phyloP scores from a whole-genome alignment of 108 stramenopile species.

The Nitzschia putrida region DNA sequence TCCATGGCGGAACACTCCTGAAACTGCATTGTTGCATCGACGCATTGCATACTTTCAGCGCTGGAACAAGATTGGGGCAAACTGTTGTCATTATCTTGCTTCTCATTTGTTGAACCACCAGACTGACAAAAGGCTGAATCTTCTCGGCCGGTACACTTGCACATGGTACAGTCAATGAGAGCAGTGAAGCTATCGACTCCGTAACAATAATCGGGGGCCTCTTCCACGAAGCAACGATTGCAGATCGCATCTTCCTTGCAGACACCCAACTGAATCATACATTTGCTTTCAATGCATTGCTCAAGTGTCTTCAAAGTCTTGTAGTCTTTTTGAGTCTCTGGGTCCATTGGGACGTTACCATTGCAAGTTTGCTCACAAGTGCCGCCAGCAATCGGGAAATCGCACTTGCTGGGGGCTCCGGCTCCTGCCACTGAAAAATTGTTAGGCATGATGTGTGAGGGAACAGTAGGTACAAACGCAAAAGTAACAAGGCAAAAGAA shows the following conservation, averaged over 20 bases:
- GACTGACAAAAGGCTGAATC: conserved; percentile 47
- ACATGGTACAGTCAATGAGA: conserved; percentile 79
- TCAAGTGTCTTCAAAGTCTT: conserved; percentile 73
- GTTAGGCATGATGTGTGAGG: background rate
- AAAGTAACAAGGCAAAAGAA: background rate
- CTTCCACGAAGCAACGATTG: conserved; percentile 49
- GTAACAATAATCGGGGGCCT: conserved; percentile 42
- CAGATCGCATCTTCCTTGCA: conserved; percentile 66
- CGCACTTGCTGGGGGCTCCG: conserved; percentile 69
- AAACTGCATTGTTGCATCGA: conserved; percentile 64
- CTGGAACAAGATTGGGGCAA: conserved; percentile 50
- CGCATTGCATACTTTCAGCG: conserved; percentile 63
- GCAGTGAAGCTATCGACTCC: conserved; percentile 49
- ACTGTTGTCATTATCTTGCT: conserved; percentile 29
- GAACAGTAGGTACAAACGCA: background rate
- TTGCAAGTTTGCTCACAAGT: conserved; percentile 62
- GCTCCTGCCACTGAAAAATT: conserved; percentile 54
- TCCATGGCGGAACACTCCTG: conserved; percentile 68
- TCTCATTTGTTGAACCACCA: conserved; percentile 31
- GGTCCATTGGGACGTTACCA: conserved; percentile 46
- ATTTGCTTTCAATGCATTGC: conserved; percentile 73
- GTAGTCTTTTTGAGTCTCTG: conserved; percentile 73
- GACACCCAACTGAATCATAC: conserved; percentile 73
- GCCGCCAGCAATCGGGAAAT: conserved; percentile 53
- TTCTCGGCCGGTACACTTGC: conserved; percentile 65